These are phyloP conservation scores for Fusarium bulbicola DNA, from an alignment of 2,329 filamentous ascomycete species.

Conservation along the genomic window DNA sequence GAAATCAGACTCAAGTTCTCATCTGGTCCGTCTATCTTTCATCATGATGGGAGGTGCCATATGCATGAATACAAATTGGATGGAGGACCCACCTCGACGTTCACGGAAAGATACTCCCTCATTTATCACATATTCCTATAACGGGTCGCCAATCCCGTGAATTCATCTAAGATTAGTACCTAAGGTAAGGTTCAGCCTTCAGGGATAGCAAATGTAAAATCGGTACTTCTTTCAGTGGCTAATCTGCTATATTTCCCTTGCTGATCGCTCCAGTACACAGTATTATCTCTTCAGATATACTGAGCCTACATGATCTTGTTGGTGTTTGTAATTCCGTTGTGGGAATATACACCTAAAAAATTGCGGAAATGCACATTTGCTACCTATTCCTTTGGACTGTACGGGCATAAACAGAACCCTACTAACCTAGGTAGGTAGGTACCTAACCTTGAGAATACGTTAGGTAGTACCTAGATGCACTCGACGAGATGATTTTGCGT, in stretches of 20 bases:
- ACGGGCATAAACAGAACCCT: too few species aligned
- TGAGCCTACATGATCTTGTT: too few species aligned
- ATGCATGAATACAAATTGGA: constrained; percentile 1
- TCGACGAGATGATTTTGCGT: background rate
- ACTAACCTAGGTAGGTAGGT: background rate
- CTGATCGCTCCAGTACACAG: too few species aligned
- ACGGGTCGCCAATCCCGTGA: background rate
- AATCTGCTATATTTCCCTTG: too few species aligned
- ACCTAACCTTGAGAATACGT: too few species aligned
- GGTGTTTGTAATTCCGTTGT: too few species aligned
- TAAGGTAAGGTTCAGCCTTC: background rate
- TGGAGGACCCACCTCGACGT: background rate
- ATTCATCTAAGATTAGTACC: background rate
- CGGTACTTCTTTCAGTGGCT: too few species aligned
- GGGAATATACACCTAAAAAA: too few species aligned
- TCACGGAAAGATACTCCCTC: background rate
- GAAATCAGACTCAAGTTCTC: background rate
- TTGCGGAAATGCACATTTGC: too few species aligned
- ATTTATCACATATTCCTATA: constrained; percentile 22
- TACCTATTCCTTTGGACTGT: too few species aligned
- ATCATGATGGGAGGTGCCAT: background rate
- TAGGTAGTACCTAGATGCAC: background rate
- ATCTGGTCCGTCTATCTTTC: constrained; percentile 5
- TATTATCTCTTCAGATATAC: too few species aligned
- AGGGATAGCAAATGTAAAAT: too few species aligned